These are phyloP conservation scores for Periconia sp. DNA, from an alignment of 2,329 filamentous ascomycete species.

Conservation along the genomic window DNA sequence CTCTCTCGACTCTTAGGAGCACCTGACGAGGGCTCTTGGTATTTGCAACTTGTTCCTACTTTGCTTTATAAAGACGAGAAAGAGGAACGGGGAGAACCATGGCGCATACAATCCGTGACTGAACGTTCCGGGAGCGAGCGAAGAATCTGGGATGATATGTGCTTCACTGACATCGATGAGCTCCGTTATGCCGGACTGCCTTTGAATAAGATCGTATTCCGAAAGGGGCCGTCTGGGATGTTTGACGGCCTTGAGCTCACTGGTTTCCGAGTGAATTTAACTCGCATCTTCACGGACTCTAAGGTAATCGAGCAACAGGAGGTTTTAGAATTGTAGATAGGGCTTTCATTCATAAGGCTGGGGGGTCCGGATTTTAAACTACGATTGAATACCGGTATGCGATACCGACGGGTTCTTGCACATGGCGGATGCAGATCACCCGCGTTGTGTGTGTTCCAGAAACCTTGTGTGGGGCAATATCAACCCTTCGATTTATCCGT, in stretches of 20 bases:
- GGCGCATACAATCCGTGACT: constrained; percentile 32
- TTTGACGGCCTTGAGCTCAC: constrained; percentile 38
- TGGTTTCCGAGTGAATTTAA: constrained; percentile 39
- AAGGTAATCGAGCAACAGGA: neutral
- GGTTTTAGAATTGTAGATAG: constrained; percentile 5
- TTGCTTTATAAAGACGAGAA: constrained; percentile 33
- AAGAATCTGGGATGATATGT: constrained; percentile 45
- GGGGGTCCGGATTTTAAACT: no score
- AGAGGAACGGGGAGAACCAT: constrained; percentile 40
- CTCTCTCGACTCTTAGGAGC: constrained; percentile 4
- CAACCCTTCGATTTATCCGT: no score
- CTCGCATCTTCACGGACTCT: constrained; percentile 12
- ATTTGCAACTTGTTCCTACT: constrained; percentile 34
- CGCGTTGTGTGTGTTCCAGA: no score
- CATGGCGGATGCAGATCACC: no score
- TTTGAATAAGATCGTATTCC: constrained; percentile 46
- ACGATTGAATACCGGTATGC: no score
- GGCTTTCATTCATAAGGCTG: no score
- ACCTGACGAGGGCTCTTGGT: constrained; percentile 12
- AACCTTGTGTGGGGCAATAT: no score
- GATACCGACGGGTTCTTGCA: no score
- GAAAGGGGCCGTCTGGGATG: constrained; percentile 25
- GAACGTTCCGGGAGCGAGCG: constrained; percentile 16
- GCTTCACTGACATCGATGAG: constrained; percentile 38
- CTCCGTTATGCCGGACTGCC: constrained; percentile 40